A percentile compares a stretch with the other conserved stretches of the same genome.
These are phyloP conservation scores for Gonapodya prolifera DNA, from an alignment of 192 early-diverging fungal species.

Conservation along the genomic window DNA sequence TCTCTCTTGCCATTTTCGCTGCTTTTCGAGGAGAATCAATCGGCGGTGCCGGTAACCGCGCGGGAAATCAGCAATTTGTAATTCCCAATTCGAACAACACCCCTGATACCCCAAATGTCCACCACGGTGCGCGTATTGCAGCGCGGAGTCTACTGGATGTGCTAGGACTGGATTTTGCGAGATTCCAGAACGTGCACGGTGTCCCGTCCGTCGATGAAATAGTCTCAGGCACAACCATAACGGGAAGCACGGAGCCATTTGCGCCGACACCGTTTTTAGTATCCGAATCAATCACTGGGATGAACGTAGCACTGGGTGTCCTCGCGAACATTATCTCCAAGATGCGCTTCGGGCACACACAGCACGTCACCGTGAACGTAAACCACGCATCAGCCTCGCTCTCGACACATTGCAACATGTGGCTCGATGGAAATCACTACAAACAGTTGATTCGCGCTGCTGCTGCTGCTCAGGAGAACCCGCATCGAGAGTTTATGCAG, in stretches of 20 bases:
- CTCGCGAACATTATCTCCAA: constrained; percentile 1
- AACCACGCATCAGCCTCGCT: not conserved
- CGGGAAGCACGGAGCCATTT: not conserved
- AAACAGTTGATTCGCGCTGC: not conserved
- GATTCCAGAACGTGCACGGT: not conserved
- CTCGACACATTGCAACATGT: not conserved
- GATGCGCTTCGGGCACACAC: not conserved
- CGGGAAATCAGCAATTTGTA: no score
- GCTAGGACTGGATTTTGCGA: not conserved
- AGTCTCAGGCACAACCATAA: not conserved
- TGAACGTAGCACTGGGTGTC: not conserved
- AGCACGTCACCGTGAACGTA: not conserved
- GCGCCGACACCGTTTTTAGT: not conserved
- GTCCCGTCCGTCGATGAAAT: not conserved
- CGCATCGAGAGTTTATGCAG: not conserved
- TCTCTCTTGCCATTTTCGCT: no score
- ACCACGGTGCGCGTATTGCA: not conserved
- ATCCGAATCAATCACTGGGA: not conserved
- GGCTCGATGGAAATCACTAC: not conserved
- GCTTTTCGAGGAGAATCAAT: no score
- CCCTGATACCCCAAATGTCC: not conserved
- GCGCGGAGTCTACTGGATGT: not conserved
- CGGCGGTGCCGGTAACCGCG: no score
- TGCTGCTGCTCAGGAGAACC: not conserved
- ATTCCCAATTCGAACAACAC: no score